Base-by-base conservation (phyloP, 1,284 basidiomycete species). In the Rhodotorula glutinis region DNA sequence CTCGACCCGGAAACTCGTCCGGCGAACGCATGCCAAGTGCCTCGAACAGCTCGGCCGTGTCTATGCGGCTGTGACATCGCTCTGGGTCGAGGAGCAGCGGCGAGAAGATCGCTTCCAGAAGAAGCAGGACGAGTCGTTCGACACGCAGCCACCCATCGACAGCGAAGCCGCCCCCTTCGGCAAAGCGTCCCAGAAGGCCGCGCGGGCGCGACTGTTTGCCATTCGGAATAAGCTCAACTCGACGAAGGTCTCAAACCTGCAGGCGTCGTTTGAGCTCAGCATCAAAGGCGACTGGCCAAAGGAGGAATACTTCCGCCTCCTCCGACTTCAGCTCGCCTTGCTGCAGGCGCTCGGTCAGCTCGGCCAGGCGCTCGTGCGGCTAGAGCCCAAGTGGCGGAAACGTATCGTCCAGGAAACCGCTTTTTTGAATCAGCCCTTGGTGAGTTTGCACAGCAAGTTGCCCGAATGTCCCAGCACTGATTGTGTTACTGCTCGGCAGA, bases 211-310 rank as follows among this genome's bases (percentile, higher is more conserved):
- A 4, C 57, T 70, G 54, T 58, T 72, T n/a, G 68, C 63, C 13
- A 30, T 67, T 1, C 64, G 60, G 17, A 29, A 40, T 38, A 72
- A 70, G 59, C 62, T 72, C 52, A 70, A 66, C 54, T 47, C 55
- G 10, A 59, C 62, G 9, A 44, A 41, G 10, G 19, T 46, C 23
- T 33, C 56, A n/a, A 68, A 66, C 54, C 29, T 33, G 14, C 57
- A 68, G 30, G 40, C 63, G 11, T 52, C 43, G 13, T 67, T 61
- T 52, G 71, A 72, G 51, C 13, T 63, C 3, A 61, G 56, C 8
- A 40, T 72, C n/a, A 33, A 58, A 0, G 71, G 71, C 19, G 71
- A 70, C 49, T 71, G 62, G 62, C 71, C 71, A 9, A 25, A 59
- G 29, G 47, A 60, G 11, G 58, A 65, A 23, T 70, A 66, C 44